phyloP scores from a whole-genome alignment of 2,329 filamentous ascomycete genomes.

The Camillea tinctor region DNA sequence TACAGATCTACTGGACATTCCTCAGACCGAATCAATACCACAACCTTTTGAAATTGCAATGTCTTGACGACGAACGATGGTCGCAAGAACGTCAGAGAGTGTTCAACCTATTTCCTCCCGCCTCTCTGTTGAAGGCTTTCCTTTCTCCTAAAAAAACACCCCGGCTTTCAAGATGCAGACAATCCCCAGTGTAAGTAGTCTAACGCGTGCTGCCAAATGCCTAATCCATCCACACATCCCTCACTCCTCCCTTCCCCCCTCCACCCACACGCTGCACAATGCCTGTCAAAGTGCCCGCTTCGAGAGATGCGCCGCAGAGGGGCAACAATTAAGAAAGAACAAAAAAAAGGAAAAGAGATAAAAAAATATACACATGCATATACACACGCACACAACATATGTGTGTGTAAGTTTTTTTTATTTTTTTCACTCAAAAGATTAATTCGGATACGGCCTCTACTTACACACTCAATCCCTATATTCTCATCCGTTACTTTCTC shows the following conservation, averaged over 20 bases:
- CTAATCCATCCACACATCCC: slow-evolving; percentile 4
- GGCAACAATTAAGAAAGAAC: background rate
- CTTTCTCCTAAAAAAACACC: slow-evolving; percentile 36
- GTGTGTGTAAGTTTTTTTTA: background rate
- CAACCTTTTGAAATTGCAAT: slow-evolving; percentile 24
- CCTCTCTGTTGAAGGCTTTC: slow-evolving; percentile 35
- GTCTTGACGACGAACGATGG: slow-evolving; percentile 34
- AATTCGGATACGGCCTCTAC: background rate
- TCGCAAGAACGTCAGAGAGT: slow-evolving; percentile 29
- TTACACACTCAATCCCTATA: background rate
- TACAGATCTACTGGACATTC: slow-evolving; percentile 25
- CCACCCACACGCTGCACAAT: background rate
- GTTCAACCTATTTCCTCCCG: slow-evolving; percentile 25
- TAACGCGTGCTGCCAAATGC: slow-evolving; percentile 5
- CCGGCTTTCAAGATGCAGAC: slow-evolving; percentile 51
- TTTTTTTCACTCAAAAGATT: background rate
- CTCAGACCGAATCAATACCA: slow-evolving; percentile 12
- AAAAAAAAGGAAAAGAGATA: background rate
- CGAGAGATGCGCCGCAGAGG: background rate
- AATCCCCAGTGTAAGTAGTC: slow-evolving; percentile 50
- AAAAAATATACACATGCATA: background rate
- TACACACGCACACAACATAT: background rate
- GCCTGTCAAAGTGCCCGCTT: background rate
- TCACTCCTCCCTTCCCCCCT: background rate
- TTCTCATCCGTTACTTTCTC: background rate